These are phyloP conservation scores for Trichomonascaceae sp. DNA, from an alignment of 1,139 yeast species.

Conservation along the genomic window DNA sequence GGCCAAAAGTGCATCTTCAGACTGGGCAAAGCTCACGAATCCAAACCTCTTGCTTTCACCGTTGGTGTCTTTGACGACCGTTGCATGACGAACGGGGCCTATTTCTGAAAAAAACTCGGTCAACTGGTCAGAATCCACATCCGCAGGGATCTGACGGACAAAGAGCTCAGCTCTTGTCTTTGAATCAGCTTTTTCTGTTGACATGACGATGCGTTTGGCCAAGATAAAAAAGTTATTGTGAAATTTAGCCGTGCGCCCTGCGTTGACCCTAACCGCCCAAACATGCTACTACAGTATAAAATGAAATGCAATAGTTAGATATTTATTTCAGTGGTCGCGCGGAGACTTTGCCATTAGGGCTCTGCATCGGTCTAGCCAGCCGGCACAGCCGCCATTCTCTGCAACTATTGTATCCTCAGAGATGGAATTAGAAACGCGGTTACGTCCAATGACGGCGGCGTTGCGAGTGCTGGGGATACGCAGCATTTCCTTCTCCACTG, in stretches of 20 bases:
- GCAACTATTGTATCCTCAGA: conserved; percentile 34
- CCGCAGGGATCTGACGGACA: conserved; percentile 70
- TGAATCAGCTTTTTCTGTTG: no score
- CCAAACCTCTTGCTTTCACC: conserved; percentile 79
- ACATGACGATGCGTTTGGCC: no score
- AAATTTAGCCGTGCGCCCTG: no score
- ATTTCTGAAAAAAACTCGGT: conserved; percentile 78
- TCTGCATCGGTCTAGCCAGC: conserved; percentile 58
- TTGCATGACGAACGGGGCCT: conserved; percentile 93
- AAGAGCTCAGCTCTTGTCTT: no score
- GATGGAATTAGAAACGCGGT: conserved; percentile 21
- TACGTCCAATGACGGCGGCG: conserved; percentile 71
- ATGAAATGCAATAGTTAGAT: conserved; percentile 1
- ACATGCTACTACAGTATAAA: no score
- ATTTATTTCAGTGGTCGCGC: conserved; percentile 21
- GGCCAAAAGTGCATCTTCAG: conserved; percentile 76
- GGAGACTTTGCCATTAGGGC: conserved; percentile 21
- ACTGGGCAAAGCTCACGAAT: conserved; percentile 77
- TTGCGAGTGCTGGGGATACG: conserved; percentile 92
- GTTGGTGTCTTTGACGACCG: conserved; percentile 68
- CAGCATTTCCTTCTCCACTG: conserved; percentile 69
- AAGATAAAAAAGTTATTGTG: no score
- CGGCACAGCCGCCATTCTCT: conserved; percentile 78
- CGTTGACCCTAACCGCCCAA: no score
- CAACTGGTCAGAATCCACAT: conserved; percentile 69